These are phyloP conservation scores for Podaxis sp. DNA, from an alignment of 768 basidiomycete genomes.

Conservation along the genomic window DNA sequence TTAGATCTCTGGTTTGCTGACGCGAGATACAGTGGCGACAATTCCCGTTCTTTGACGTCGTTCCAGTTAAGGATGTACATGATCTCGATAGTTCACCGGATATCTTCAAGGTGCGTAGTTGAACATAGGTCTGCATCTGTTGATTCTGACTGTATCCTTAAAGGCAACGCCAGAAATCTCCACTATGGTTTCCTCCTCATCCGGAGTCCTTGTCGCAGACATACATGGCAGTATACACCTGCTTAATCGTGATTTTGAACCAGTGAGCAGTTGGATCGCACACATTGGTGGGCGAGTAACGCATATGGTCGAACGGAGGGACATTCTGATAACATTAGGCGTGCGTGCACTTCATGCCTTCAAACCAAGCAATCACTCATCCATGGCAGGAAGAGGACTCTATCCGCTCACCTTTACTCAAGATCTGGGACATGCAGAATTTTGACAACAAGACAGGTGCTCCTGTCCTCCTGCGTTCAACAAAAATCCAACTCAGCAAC, in stretches of 20 bases:
- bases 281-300: constrained; percentile 78
- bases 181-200: constrained; percentile 54
- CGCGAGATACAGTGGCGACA: constrained; percentile 66
- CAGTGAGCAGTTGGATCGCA: constrained; percentile 71
- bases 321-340: constrained; percentile 84
- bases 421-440: constrained; percentile 85
- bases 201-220: constrained; percentile 75
- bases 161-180: constrained; percentile 73
- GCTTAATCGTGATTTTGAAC: constrained; percentile 70
- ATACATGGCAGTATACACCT: constrained; percentile 81
- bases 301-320: constrained; percentile 80
- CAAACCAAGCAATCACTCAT: not conserved
- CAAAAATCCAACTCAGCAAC: constrained; percentile 70
- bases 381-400: constrained; percentile 66
- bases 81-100: constrained; percentile 73
- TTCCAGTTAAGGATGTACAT: constrained; percentile 73
- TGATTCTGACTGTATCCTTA: not conserved
- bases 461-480: constrained; percentile 66
- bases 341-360: constrained; percentile 40
- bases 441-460: constrained; percentile 59
- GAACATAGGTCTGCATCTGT: no score
- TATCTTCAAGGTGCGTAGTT: constrained; percentile 49
- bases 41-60: constrained; percentile 85
- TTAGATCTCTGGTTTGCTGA: not conserved
- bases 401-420: constrained; percentile 63